Conservation (phyloP, 1,284 basidiomycete genomes). For the Fistulinella cinereoalba region DNA sequence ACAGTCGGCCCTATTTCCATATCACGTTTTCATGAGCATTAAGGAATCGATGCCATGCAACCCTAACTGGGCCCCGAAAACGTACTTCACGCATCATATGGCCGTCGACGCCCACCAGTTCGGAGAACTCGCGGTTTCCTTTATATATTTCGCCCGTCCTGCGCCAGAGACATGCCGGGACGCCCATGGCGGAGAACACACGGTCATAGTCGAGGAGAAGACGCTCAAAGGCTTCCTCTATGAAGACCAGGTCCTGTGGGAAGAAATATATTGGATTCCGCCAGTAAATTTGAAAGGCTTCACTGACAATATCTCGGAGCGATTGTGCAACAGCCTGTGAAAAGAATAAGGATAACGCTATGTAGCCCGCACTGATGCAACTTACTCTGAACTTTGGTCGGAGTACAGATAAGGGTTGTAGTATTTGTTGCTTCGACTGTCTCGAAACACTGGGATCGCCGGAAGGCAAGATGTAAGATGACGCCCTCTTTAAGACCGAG, state of each 20-base stretch:
- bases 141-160: conserved; percentile 98
- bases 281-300: too few species aligned
- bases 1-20: conserved; percentile 69
- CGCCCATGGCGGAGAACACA: conserved; percentile 93
- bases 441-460: conserved; percentile 65
- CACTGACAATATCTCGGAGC: conserved; percentile 77
- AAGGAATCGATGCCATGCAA: too few species aligned
- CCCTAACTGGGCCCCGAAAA: too few species aligned
- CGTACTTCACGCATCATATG: conserved; percentile 76
- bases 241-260: conserved; percentile 86
- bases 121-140: conserved; percentile 92
- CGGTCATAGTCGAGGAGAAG: conserved; percentile 94
- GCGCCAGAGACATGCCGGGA: conserved; percentile 96
- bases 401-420: conserved; percentile 86
- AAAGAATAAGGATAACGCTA: neutral
- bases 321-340: conserved; percentile 82
- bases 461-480: neutral
- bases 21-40: too few species aligned
- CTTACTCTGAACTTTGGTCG: conserved; percentile 88
- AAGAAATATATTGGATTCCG: too few species aligned
- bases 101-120: conserved; percentile 81
- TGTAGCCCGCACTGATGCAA: neutral
- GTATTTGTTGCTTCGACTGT: conserved; percentile 85
- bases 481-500: neutral
- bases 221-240: conserved; percentile 96